Evolutionary conservation across 495 filamentous ascomycete genomes (phyloP), one percentile per base, ranked within the genome.

Genomic region (Haplographium delicatum): DNA sequence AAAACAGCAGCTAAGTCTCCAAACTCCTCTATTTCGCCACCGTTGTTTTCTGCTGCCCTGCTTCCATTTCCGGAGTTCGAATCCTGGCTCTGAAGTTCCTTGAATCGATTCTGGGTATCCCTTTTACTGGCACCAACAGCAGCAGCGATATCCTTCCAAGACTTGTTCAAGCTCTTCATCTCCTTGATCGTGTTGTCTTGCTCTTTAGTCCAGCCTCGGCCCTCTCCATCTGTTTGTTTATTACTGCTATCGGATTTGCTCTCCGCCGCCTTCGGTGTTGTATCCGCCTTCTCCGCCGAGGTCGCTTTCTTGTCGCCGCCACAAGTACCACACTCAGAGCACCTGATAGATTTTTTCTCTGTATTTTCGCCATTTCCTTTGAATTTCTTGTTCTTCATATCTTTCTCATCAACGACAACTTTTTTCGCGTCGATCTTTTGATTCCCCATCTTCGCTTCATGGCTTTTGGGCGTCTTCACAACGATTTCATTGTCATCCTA

Each of bases 151-250:
- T 55, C 58, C 48, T 58, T 58, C 52, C 51, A 61, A 18, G 27
- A 38, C 30, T 59, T 44, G 22, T 54, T 55, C 1, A 35, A 50
- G 16, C 35, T 37, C 44, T 65, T 66, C 60, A 66, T 60, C 10
- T 40, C 20, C 26, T 38, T 56, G 46, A 66, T 53, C 7, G 56
- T 58, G 1, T 43, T 23, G 25, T 65, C 62, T 40, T 62, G 53
- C 19, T 28, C 37, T 24, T 15, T 19, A 5, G 51, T 62, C 59
- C 55, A 58, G 7, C 8, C 40, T 22, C 20, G 23, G 19, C 16
- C 38, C 5, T 15, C 30, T 2, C 27, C 30, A 5, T 25, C 10
- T 31, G 4, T 47, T 2, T 16, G n/a, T 13, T 43, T 50, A 13
- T 26, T 42, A 5, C 39, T 31, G 19, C 40, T 25, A 10, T 43